Percentiles rank a stretch among this genome's conserved stretches.
Conservation (phyloP, 148 eudicot species). For the Rhododendron simsii region DNA sequence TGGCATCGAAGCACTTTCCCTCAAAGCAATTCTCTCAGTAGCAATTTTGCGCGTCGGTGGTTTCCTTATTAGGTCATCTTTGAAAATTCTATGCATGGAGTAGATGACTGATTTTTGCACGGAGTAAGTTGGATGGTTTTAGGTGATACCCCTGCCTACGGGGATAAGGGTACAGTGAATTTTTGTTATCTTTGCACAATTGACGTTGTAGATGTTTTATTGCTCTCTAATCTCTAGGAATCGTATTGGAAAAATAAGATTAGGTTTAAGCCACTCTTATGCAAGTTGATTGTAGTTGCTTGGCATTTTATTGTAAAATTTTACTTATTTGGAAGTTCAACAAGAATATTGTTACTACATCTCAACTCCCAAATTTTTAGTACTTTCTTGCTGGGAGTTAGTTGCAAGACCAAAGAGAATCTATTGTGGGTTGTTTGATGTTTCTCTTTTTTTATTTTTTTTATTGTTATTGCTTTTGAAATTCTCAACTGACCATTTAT, state of each 20-base stretch:
- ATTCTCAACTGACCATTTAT: neutral
- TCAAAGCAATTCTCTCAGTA: slow-evolving; percentile 4
- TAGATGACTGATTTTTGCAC: neutral
- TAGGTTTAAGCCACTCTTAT: neutral
- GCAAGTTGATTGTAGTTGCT: neutral
- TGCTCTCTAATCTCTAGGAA: neutral
- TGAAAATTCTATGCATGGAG: neutral
- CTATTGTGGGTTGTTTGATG: neutral
- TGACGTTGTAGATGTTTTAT: neutral
- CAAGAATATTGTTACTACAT: neutral
- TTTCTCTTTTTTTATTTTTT: neutral
- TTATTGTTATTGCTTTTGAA: neutral
- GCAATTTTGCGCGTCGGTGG: neutral
- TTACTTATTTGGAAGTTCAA: neutral
- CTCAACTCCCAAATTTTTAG: neutral
- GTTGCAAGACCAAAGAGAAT: neutral
- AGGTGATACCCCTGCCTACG: neutral
- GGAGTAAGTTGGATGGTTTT: neutral
- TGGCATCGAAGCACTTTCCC: neutral
- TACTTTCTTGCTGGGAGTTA: neutral
- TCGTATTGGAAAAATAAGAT: neutral
- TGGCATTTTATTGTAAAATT: neutral
- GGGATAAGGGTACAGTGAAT: neutral
- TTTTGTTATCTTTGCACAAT: neutral
- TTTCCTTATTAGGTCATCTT: neutral